These are phyloP conservation scores for Taxillus chinensis DNA, from an alignment of 164 flowering plant species.

Conservation along the genomic window DNA sequence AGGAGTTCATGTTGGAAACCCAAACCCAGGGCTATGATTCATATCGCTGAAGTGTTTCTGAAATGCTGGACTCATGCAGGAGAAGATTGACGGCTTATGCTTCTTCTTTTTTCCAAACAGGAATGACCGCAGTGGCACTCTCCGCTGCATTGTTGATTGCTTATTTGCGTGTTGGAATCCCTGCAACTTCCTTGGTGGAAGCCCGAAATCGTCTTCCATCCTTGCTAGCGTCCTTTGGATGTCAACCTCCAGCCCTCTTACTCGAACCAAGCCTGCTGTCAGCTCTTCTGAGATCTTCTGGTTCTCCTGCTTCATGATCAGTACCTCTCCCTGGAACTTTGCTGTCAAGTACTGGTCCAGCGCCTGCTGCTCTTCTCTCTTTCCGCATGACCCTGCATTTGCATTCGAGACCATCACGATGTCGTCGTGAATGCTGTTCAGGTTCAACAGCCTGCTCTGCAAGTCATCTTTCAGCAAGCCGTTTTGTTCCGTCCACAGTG, in stretches of 20 bases:
- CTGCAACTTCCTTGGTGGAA: slow-evolving; percentile 16
- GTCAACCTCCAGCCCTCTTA: slow-evolving; percentile 30
- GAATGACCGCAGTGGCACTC: slow-evolving; percentile 60
- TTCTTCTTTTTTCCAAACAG: slow-evolving; percentile 62
- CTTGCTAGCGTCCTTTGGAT: slow-evolving; percentile 28
- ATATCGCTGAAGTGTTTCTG: slow-evolving; percentile 39
- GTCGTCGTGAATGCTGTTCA: slow-evolving; percentile 49
- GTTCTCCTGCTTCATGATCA: slow-evolving; percentile 72
- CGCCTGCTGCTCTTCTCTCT: slow-evolving; percentile 12
- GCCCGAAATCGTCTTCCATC: slow-evolving; percentile 33
- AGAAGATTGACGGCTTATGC: slow-evolving; percentile 44
- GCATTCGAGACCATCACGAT: slow-evolving; percentile 19
- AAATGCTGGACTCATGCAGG: slow-evolving; percentile 45
- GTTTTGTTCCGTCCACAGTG: slow-evolving; percentile 57
- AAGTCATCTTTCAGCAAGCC: slow-evolving; percentile 46
- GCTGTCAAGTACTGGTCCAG: slow-evolving; percentile 47
- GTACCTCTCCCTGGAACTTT: slow-evolving; percentile 65
- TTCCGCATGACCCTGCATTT: background rate
- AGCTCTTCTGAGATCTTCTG: slow-evolving; percentile 49
- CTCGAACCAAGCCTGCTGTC: slow-evolving; percentile 40
- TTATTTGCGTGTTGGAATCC: slow-evolving; percentile 10
- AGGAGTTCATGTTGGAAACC: slow-evolving; percentile 7
- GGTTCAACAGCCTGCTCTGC: slow-evolving; percentile 29
- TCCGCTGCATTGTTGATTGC: slow-evolving; percentile 13
- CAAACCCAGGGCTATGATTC: slow-evolving; percentile 4